These are phyloP conservation scores for Penicillium corylophilum DNA, from an alignment of 2,329 filamentous ascomycete genomes.

Conservation along the genomic window DNA sequence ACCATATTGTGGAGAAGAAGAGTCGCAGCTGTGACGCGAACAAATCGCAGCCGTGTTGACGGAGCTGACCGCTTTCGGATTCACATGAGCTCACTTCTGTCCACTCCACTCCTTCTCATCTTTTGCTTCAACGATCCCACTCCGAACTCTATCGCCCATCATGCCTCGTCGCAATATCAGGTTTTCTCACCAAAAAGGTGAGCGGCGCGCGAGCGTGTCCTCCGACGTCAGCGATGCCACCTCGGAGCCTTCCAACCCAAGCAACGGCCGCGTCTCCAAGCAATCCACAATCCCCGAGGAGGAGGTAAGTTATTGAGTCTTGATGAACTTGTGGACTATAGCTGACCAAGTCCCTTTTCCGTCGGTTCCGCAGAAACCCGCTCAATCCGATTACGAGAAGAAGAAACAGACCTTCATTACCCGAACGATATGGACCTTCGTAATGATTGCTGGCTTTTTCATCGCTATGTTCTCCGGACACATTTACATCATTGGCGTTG, in stretches of 20 bases:
- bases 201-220: constrained; percentile 52
- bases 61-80: constrained; percentile 30
- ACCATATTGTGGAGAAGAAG: neutral
- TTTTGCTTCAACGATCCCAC: constrained; percentile 2
- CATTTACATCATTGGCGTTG: constrained; percentile 92
- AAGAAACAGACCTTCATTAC: constrained; percentile 98
- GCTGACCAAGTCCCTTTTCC: constrained; percentile 4
- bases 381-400: constrained; percentile 81
- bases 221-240: constrained; percentile 55
- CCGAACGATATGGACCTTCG: constrained; percentile 93
- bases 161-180: constrained; percentile 62
- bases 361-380: constrained; percentile 31
- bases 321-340: neutral
- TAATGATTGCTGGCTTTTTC: constrained; percentile 96
- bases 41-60: neutral
- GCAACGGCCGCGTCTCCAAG: constrained; percentile 40
- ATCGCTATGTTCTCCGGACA: constrained; percentile 90
- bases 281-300: constrained; percentile 37
- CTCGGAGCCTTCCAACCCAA: constrained; percentile 53
- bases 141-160: constrained; percentile 9
- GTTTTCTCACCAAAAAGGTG: constrained; percentile 55
- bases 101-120: constrained; percentile 23
- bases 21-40: neutral
- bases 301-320: constrained; percentile 26
- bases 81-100: constrained; percentile 34